Evolutionary conservation across 176 grass and related monocot species (phyloP), one percentile per base, ranked within the genome.

Genomic region (Carex myosuroides): DNA sequence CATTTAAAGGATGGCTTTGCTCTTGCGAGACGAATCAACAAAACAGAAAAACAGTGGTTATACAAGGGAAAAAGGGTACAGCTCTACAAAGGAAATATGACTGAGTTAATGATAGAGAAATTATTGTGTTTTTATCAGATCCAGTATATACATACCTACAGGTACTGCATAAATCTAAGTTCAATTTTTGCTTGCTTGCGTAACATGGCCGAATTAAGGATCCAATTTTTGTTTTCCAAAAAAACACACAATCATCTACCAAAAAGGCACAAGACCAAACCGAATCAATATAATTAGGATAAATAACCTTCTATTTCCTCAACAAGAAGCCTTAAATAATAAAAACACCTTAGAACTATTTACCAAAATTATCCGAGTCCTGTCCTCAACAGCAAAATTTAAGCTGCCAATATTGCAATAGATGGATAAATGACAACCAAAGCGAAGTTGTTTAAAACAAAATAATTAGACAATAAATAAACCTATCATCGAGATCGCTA

Each of bases 1-100:
- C 59, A 78, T 57, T 85, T 60, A 86, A 70, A 82, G 5, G 14
- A 29, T 58, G 32, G 69, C 5, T 35, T 6, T 59, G 21, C 5
- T 81, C 30, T 26, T 12, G 7, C n/a, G 63, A 37, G 55, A 13
- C 21, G 3, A 9, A 79, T 9, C 39, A 21, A 26, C 12, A 9
- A 79, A 64, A 56, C 57, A 84, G 68, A 60, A 58, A 83, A 30
- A 85, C 62, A 63, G 4, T 64, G 41, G 39, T 56, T 14, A 57
- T 46, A 8, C 72, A 64, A 59, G 2, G 20, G 42, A 50, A 30
- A 53, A 53, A 46, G 41, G 60, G 62, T 54, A 65, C 20, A 65
- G 5, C 33, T 64, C 32, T 61, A 61, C 3, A 80, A 33, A 80
- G 8, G 7, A 60, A 2, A 20, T 61, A 81, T 21, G 33, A 64